A percentile compares a stretch with the other conserved stretches of the same genome.
Conservation (phyloP, 306 rosid genomes). For the Prosopis cineraria region DNA sequence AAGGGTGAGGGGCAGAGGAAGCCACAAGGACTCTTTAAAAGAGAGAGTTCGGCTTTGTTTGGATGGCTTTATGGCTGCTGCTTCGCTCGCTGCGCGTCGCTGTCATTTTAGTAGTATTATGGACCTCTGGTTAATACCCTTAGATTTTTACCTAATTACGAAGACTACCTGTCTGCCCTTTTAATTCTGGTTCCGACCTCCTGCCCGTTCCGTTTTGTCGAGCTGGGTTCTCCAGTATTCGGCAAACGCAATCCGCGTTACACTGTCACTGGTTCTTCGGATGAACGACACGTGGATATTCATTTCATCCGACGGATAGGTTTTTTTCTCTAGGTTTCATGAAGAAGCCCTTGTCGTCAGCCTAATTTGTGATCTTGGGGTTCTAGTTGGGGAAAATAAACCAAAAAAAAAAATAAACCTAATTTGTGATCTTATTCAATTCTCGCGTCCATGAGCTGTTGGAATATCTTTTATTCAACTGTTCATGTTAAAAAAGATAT, state of each 20-base stretch:
- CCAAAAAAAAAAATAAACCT: neutral
- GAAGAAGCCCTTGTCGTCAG: neutral
- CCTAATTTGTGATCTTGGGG: neutral
- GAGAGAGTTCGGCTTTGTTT: conserved; percentile 57
- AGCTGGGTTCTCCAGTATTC: conserved; percentile 9
- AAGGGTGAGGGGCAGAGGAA: conserved; percentile 48
- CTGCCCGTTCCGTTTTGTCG: conserved; percentile 36
- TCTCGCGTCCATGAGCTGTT: neutral
- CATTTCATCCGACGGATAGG: conserved; percentile 28
- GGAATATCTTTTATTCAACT: neutral
- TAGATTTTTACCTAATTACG: conserved; percentile 45
- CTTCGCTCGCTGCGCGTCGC: conserved; percentile 59
- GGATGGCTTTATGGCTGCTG: conserved; percentile 72
- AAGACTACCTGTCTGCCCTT: neutral
- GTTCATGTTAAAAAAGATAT: neutral
- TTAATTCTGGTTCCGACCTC: neutral
- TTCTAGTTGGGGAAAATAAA: neutral
- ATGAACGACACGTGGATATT: conserved; percentile 28
- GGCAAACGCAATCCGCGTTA: conserved; percentile 20
- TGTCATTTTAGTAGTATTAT: conserved; percentile 47
- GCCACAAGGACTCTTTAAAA: conserved; percentile 59
- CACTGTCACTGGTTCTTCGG: neutral
- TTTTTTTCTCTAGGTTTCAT: too few species aligned
- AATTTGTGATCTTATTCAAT: neutral
- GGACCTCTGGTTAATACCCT: conserved; percentile 38